Conservation (phyloP, 2,329 filamentous ascomycete species). For the Clonostachys byssicola region DNA sequence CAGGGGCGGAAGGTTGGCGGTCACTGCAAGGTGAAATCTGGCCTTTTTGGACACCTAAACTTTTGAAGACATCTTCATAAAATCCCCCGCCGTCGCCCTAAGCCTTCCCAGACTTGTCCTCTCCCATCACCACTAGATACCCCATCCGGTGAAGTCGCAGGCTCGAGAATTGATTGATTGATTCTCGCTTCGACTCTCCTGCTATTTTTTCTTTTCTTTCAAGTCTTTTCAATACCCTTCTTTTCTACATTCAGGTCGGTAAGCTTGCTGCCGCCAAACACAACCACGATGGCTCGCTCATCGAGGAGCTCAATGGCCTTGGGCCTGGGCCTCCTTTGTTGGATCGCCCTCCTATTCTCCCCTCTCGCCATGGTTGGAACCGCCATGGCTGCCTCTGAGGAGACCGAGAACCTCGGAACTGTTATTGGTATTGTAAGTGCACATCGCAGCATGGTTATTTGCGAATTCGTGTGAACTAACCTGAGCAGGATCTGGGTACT, state of each 20-base stretch:
- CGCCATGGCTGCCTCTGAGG: conserved; percentile 68
- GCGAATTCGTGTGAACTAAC: too few species aligned
- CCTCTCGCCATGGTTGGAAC: conserved; percentile 81
- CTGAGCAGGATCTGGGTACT: conserved; percentile 70
- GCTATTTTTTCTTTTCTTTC: conserved; percentile 12
- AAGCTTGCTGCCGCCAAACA: conserved; percentile 11
- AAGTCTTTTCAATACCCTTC: conserved; percentile 4
- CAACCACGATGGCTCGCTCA: conserved; percentile 47
- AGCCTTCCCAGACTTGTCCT: conserved; percentile 8
- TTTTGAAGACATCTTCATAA: conserved; percentile 31
- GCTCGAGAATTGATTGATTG: conserved; percentile 17
- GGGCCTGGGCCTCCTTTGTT: conserved; percentile 85
- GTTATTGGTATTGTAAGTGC: conserved; percentile 82
- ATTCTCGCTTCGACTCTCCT: conserved; percentile 14
- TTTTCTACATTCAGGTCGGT: conserved; percentile 2
- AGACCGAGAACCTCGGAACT: conserved; percentile 76
- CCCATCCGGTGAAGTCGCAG: conserved; percentile 17
- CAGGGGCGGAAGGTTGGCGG: conserved; percentile 4
- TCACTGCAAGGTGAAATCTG: conserved; percentile 34
- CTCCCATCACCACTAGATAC: conserved; percentile 18
- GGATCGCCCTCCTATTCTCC: conserved; percentile 84
- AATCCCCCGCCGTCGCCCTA: conserved; percentile 6
- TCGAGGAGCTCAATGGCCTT: conserved; percentile 68
- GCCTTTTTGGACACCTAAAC: conserved; percentile 45
- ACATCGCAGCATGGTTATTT: neutral